phyloP scores from a whole-genome alignment of 1,139 yeast genomes.

The Candida sp. region DNA sequence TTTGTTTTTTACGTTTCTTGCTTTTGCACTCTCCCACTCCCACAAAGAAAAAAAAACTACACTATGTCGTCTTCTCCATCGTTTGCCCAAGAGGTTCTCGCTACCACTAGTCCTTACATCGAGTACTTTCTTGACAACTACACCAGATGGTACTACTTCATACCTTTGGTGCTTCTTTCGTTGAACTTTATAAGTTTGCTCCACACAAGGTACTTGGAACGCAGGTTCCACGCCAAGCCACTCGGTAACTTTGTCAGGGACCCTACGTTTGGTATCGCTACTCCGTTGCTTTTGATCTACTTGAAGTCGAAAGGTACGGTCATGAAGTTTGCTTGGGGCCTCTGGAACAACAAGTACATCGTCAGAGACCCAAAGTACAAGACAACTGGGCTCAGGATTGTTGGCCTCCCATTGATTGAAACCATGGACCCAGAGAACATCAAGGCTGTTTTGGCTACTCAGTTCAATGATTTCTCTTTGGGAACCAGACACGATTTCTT shows the following conservation, averaged over 20 bases:
- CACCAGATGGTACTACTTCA: constrained; percentile 14
- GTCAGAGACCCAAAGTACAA: not conserved
- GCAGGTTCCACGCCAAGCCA: constrained; percentile 24
- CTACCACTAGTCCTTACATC: not conserved
- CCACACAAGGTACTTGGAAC: constrained; percentile 10
- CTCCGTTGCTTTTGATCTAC: constrained; percentile 17
- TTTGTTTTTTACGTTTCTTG: not conserved
- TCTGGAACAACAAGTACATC: constrained; percentile 12
- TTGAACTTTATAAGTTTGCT: constrained; percentile 9
- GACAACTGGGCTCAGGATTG: constrained; percentile 40
- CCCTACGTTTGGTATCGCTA: constrained; percentile 25
- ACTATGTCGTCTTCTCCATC: constrained; percentile 1
- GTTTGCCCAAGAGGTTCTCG: constrained; percentile 2
- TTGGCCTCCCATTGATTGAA: constrained; percentile 23
- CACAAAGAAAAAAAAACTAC: too few species aligned
- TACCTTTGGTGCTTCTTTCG: constrained; percentile 11
- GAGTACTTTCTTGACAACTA: constrained; percentile 2
- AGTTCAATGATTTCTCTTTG: constrained; percentile 54
- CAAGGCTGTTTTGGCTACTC: constrained; percentile 43
- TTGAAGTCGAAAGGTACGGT: constrained; percentile 26
- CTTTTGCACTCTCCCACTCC: not conserved
- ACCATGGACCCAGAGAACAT: constrained; percentile 37
- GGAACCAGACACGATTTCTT: constrained; percentile 50
- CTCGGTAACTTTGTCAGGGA: constrained; percentile 21
- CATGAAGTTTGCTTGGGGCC: constrained; percentile 20